Percentiles rank a stretch among this genome's conserved stretches.
Evolutionary conservation across 148 eudicot species (phyloP).

Genomic region (Fagopyrum esculentum): DNA sequence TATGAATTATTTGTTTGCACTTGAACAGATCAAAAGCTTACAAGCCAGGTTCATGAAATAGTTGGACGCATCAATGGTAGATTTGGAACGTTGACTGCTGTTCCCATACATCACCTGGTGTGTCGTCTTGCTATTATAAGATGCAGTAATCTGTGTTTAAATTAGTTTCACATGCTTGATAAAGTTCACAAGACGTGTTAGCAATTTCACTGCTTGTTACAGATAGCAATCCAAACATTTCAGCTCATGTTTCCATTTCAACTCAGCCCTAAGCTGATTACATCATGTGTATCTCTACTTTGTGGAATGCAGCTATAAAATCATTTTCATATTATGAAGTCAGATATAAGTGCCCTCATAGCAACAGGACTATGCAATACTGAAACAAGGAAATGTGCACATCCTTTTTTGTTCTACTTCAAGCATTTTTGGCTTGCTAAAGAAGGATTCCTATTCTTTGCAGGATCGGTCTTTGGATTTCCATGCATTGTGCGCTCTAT

Average conservation of each 20-base stretch:
- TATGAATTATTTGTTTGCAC: neutral
- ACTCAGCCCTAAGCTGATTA: neutral
- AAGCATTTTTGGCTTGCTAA: conserved; percentile 16
- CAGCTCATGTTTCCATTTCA: too few relatives aligned
- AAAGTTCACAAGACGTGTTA: neutral
- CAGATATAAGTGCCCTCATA: neutral
- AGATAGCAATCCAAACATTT: too few relatives aligned
- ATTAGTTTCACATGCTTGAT: neutral
- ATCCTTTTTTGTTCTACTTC: neutral
- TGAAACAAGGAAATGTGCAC: conserved; percentile 6
- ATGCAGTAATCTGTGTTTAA: neutral
- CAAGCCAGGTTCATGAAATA: conserved; percentile 94
- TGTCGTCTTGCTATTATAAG: conserved; percentile 6
- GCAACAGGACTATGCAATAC: neutral
- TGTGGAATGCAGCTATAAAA: neutral
- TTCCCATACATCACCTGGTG: conserved; percentile 94
- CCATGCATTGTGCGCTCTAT: conserved; percentile 77
- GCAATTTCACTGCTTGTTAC: too few relatives aligned
- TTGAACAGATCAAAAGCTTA: conserved; percentile 78
- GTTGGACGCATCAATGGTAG: conserved; percentile 94
- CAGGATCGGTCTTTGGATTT: conserved; percentile 96
- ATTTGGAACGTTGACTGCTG: conserved; percentile 77
- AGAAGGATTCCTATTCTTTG: conserved; percentile 20
- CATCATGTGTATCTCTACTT: neutral
- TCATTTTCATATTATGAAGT: neutral